Conservation (phyloP, 176 grass and related monocot species). For the Stipa capillata region DNA sequence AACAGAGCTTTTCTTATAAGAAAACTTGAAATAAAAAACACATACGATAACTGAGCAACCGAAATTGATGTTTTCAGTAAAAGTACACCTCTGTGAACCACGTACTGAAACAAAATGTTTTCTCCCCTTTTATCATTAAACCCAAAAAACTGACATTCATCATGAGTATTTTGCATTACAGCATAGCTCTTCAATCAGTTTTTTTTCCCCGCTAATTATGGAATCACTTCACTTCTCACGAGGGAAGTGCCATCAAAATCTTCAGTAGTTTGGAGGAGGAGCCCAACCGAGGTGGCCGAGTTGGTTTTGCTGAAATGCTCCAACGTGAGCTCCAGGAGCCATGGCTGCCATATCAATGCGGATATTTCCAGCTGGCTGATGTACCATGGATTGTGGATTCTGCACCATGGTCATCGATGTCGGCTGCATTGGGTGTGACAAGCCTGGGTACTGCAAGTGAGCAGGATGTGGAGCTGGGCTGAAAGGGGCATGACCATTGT, state of each 20-base stretch:
- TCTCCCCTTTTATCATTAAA: not conserved
- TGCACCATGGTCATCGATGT: constrained; percentile 41
- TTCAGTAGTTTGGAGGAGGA: constrained; percentile 32
- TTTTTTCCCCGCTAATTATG: not conserved
- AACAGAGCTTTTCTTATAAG: not conserved
- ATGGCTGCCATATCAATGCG: constrained; percentile 43
- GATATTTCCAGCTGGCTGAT: constrained; percentile 44
- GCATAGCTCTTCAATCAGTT: not conserved
- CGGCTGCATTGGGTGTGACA: constrained; percentile 29
- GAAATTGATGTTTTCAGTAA: not conserved
- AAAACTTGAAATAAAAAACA: not conserved
- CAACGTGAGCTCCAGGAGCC: constrained; percentile 47
- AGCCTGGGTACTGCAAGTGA: constrained; percentile 44
- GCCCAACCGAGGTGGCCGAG: constrained; percentile 46
- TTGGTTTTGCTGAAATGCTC: constrained; percentile 57
- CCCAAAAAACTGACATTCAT: not conserved
- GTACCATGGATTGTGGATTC: constrained; percentile 44
- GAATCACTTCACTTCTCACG: not conserved
- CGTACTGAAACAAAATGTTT: constrained; percentile 1
- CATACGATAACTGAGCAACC: not conserved
- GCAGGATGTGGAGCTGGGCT: constrained; percentile 31
- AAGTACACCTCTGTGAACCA: not conserved
- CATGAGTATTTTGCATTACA: constrained; percentile 20
- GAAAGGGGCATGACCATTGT: constrained; percentile 47
- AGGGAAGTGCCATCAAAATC: constrained; percentile 4